Evolutionary conservation across 2,329 filamentous ascomycete species (phyloP).

Genomic region (Chalara sp.): DNA sequence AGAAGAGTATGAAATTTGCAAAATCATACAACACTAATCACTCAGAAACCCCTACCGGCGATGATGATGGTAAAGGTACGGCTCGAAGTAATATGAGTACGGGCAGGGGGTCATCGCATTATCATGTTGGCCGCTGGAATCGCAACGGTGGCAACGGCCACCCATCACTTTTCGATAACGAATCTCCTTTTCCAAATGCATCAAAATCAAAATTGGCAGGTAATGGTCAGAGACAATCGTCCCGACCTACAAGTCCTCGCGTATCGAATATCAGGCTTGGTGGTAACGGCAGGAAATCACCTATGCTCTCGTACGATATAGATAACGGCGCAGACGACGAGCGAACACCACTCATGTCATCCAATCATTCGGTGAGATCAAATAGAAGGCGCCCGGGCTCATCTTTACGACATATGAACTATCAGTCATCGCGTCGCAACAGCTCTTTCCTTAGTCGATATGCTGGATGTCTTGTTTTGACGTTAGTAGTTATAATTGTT

Average conservation of each 20-base stretch:
- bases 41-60: conserved; percentile 43
- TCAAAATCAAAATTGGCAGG: conserved; percentile 56
- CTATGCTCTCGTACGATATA: conserved; percentile 69
- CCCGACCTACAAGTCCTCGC: conserved; percentile 64
- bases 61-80: conserved; percentile 60
- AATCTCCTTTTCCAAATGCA: conserved; percentile 69
- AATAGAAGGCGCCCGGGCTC: conserved; percentile 46
- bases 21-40: conserved; percentile 62
- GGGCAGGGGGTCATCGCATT: conserved; percentile 61
- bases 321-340: conserved; percentile 86
- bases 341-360: conserved; percentile 69
- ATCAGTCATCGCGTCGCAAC: conserved; percentile 58
- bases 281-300: conserved; percentile 45
- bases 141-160: conserved; percentile 62
- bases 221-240: conserved; percentile 50
- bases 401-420: conserved; percentile 65
- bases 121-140: conserved; percentile 75
- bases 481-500: conserved; percentile 72
- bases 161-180: conserved; percentile 66
- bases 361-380: conserved; percentile 51
- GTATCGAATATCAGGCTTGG: conserved; percentile 40
- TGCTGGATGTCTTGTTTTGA: conserved; percentile 81
- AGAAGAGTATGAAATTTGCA: conserved; percentile 95
- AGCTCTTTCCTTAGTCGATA: conserved; percentile 64
- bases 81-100: conserved; percentile 51